These are phyloP conservation scores for Lumnitzera littorea DNA, from an alignment of 345 rosid species.

Conservation along the genomic window DNA sequence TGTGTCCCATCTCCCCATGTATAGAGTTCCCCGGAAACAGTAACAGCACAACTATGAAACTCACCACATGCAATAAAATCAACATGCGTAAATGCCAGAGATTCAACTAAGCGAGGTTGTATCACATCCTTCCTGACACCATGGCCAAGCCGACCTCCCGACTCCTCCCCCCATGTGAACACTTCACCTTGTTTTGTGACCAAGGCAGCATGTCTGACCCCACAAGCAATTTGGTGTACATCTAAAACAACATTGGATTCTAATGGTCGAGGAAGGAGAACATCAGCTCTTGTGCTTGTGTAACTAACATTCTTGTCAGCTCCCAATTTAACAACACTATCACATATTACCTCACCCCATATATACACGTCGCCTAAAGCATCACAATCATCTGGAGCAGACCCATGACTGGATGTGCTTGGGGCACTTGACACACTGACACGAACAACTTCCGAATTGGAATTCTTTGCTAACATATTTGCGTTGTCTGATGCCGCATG, in stretches of 20 bases:
- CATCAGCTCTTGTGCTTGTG: constrained; percentile 55
- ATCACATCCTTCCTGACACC: constrained; percentile 70
- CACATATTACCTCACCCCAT: constrained; percentile 93
- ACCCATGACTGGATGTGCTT: constrained; percentile 95
- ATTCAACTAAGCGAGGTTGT: constrained; percentile 75
- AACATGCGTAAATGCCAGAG: constrained; percentile 50
- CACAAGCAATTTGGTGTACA: constrained; percentile 85
- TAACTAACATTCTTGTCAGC: constrained; percentile 46
- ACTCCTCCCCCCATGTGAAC: constrained; percentile 96
- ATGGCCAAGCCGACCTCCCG: constrained; percentile 96
- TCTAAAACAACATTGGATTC: constrained; percentile 84
- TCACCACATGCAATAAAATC: constrained; percentile 94
- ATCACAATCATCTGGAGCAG: constrained; percentile 93
- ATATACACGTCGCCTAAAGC: constrained; percentile 94
- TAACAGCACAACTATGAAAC: constrained; percentile 90
- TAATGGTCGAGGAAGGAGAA: constrained; percentile 67
- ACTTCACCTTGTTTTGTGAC: constrained; percentile 92
- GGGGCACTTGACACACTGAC: constrained; percentile 96
- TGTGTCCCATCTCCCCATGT: constrained; percentile 98
- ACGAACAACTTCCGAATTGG: constrained; percentile 83
- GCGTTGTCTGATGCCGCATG: constrained; percentile 78
- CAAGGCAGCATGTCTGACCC: constrained; percentile 83
- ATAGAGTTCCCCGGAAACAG: constrained; percentile 84
- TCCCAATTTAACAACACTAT: constrained; percentile 49
- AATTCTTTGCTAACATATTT: constrained; percentile 79